Evolutionary conservation across 805 yeast species (phyloP).

Genomic region (Wickerhamomyces sydowiorum): DNA sequence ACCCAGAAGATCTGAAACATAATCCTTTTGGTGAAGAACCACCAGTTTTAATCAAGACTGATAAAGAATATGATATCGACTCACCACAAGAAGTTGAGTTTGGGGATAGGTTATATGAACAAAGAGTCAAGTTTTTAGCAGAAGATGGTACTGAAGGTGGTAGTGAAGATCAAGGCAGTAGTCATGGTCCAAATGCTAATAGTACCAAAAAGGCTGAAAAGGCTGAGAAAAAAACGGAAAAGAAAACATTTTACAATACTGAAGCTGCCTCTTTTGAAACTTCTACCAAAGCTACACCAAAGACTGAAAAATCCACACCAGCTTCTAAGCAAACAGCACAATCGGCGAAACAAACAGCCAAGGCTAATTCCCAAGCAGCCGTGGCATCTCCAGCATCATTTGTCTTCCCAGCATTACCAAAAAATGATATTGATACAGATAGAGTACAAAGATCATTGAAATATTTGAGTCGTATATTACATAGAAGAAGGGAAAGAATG

Average conservation of each 20-base stretch:
- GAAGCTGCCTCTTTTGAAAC: neutral
- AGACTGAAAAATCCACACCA: neutral
- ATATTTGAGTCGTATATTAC: constrained; percentile 6
- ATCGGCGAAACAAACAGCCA: neutral
- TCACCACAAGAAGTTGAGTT: constrained; percentile 36
- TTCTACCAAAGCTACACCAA: neutral
- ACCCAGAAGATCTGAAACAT: constrained; percentile 38
- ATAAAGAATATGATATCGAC: constrained; percentile 33
- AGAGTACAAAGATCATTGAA: constrained; percentile 12
- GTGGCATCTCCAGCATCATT: too few relatives aligned
- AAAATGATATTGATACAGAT: constrained; percentile 22
- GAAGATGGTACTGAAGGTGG: constrained; percentile 11
- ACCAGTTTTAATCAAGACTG: constrained; percentile 18
- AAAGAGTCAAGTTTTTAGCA: constrained; percentile 29
- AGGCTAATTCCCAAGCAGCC: too few relatives aligned
- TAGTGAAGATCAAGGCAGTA: neutral
- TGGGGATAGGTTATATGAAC: constrained; percentile 35
- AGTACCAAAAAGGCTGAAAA: neutral
- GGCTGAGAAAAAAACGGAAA: neutral
- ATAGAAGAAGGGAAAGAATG: constrained; percentile 8
- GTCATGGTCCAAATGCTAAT: neutral
- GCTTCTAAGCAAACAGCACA: neutral
- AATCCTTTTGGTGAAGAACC: constrained; percentile 61
- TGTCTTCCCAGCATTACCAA: constrained; percentile 2
- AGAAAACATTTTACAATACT: neutral